Conservation (phyloP, 1,284 basidiomycete genomes). For the Fomitopsis palustris region DNA sequence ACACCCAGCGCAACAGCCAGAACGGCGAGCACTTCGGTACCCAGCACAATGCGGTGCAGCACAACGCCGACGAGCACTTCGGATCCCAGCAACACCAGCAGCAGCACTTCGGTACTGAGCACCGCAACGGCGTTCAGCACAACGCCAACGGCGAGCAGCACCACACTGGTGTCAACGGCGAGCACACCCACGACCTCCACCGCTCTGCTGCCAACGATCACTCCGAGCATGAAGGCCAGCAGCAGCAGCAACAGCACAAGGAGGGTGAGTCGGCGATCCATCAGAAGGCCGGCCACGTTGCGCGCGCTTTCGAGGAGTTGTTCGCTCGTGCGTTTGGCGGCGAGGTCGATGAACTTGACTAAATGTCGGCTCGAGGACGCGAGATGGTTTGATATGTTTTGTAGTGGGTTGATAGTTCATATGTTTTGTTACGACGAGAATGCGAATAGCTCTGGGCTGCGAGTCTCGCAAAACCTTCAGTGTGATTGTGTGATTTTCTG, state of each 20-base stretch:
- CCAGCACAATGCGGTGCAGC: background rate
- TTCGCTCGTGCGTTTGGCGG: background rate
- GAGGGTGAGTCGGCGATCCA: too few relatives aligned
- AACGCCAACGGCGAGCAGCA: background rate
- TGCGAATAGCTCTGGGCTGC: conserved; percentile 2
- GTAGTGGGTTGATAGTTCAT: background rate
- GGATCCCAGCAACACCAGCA: background rate
- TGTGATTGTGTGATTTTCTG: background rate
- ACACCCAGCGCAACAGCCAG: too few relatives aligned
- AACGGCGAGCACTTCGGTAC: background rate
- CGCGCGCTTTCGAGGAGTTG: background rate
- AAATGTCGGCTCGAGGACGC: background rate
- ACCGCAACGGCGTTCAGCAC: background rate
- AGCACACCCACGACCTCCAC: too few relatives aligned
- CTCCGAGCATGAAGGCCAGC: too few relatives aligned
- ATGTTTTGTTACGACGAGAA: background rate
- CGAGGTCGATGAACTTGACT: background rate
- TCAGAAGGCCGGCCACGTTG: background rate
- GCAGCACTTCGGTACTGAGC: background rate
- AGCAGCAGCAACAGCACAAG: too few relatives aligned
- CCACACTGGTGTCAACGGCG: background rate
- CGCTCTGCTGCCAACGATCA: too few relatives aligned
- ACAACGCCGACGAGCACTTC: background rate
- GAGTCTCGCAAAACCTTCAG: background rate
- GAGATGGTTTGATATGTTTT: background rate